Evolutionary conservation across 305 asterid genomes (phyloP).

Genomic region (Plantago coronopus): DNA sequence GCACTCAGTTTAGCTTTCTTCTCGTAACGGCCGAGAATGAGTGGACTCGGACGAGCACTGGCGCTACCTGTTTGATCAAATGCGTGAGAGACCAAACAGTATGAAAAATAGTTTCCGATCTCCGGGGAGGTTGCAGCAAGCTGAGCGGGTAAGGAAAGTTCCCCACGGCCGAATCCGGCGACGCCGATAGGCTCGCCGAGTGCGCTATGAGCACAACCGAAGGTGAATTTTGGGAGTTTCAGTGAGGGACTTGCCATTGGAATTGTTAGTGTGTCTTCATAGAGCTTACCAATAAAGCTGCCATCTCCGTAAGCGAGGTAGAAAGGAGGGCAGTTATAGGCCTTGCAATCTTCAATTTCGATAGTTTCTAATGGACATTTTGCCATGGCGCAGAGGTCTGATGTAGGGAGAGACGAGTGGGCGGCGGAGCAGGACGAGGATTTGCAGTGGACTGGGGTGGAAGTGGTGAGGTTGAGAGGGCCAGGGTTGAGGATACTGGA

Average conservation of each 20-base stretch:
- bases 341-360: conserved; percentile 55
- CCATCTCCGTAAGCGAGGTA: conserved; percentile 95
- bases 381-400: conserved; percentile 84
- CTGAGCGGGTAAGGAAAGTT: conserved; percentile 75
- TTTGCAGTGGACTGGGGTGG: conserved; percentile 46
- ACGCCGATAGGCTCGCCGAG: conserved; percentile 95
- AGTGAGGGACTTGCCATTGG: conserved; percentile 49
- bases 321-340: conserved; percentile 60
- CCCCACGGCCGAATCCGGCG: conserved; percentile 90
- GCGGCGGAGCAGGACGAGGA: conserved; percentile 72
- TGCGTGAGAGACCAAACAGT: conserved; percentile 68
- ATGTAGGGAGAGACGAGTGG: conserved; percentile 56
- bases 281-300: conserved; percentile 62
- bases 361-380: conserved; percentile 70
- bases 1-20: conserved; percentile 1
- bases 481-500: conserved; percentile 42
- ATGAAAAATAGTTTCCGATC: conserved; percentile 74
- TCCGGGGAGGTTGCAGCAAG: conserved; percentile 57
- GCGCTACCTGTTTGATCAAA: conserved; percentile 36
- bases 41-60: conserved; percentile 55
- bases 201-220: conserved; percentile 76
- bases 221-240: conserved; percentile 52
- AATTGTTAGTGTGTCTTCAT: conserved; percentile 42
- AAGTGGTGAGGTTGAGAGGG: conserved; percentile 66
- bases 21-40: conserved; percentile 60